phyloP scores from a whole-genome alignment of 2,329 filamentous ascomycete genomes.

The Botrytis hyacinthi region DNA sequence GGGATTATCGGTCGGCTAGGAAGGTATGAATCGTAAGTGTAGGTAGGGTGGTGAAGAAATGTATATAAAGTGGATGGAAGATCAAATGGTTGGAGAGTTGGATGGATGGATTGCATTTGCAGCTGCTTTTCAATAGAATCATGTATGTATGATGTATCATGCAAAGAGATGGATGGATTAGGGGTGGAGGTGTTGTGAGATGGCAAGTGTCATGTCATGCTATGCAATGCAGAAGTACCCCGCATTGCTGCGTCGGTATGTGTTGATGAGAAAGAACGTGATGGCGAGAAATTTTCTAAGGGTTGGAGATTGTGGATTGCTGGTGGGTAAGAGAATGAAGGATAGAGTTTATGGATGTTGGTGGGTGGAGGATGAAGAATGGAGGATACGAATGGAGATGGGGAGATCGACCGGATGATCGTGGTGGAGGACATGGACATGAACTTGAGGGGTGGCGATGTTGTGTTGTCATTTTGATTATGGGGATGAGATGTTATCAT shows the following conservation, averaged over 20 bases:
- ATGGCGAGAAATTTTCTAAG: neutral
- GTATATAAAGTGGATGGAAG: neutral
- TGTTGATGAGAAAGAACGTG: slow-evolving; percentile 1
- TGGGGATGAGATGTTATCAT: neutral
- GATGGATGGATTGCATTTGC: neutral
- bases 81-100: neutral
- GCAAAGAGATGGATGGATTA: neutral
- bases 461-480: neutral
- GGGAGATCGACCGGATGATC: neutral
- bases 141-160: neutral
- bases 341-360: neutral
- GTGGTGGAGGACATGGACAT: neutral
- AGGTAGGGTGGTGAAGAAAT: neutral
- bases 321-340: neutral
- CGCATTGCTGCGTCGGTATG: slow-evolving; percentile 8
- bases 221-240: slow-evolving; percentile 1
- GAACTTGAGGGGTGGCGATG: neutral
- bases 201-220: neutral
- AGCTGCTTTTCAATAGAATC: slow-evolving; percentile 2
- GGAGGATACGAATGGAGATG: neutral
- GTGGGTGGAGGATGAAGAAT: neutral
- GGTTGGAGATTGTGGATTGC: neutral
- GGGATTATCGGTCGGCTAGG: neutral
- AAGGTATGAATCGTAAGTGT: neutral
- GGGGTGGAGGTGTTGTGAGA: neutral